Evolutionary conservation across 805 yeast genomes (phyloP).

Genomic region (Candida krabiensis): DNA sequence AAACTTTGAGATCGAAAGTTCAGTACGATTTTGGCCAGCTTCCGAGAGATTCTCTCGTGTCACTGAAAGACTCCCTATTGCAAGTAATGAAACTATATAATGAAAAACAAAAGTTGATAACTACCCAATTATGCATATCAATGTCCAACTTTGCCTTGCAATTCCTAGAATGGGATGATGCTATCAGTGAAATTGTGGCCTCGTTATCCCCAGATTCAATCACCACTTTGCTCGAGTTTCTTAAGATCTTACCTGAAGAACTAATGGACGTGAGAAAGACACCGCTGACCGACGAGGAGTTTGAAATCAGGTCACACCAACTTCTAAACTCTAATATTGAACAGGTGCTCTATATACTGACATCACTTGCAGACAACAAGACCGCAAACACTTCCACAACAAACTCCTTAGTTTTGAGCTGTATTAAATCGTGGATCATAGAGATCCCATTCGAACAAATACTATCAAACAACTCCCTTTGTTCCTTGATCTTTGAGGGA

Average conservation of each 20-base stretch:
- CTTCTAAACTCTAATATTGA: slow-evolving; percentile 68
- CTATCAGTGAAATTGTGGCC: slow-evolving; percentile 65
- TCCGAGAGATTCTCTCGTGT: slow-evolving; percentile 53
- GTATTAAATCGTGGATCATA: slow-evolving; percentile 86
- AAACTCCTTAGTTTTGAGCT: slow-evolving; percentile 56
- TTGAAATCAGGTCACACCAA: slow-evolving; percentile 58
- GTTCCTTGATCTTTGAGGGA: slow-evolving; percentile 66
- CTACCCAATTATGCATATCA: slow-evolving; percentile 80
- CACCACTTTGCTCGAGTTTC: slow-evolving; percentile 66
- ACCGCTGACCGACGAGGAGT: slow-evolving; percentile 80
- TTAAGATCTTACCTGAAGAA: slow-evolving; percentile 91
- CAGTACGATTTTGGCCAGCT: slow-evolving; percentile 84
- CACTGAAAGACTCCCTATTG: slow-evolving; percentile 69
- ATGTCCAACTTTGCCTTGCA: slow-evolving; percentile 83
- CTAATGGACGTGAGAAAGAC: slow-evolving; percentile 73
- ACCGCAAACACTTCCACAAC: slow-evolving; percentile 32
- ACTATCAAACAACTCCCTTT: slow-evolving; percentile 61
- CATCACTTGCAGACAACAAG: slow-evolving; percentile 42
- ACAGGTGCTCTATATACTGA: slow-evolving; percentile 62
- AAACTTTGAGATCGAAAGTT: slow-evolving; percentile 82
- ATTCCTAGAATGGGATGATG: slow-evolving; percentile 66
- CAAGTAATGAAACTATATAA: slow-evolving; percentile 52
- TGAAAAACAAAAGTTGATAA: slow-evolving; percentile 53
- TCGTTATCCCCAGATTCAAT: slow-evolving; percentile 43
- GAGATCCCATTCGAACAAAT: slow-evolving; percentile 78